A percentile compares a stretch with the other conserved stretches of the same genome.
These are phyloP conservation scores for Daldinia vernicosa DNA, from an alignment of 495 filamentous ascomycete species.

Conservation along the genomic window DNA sequence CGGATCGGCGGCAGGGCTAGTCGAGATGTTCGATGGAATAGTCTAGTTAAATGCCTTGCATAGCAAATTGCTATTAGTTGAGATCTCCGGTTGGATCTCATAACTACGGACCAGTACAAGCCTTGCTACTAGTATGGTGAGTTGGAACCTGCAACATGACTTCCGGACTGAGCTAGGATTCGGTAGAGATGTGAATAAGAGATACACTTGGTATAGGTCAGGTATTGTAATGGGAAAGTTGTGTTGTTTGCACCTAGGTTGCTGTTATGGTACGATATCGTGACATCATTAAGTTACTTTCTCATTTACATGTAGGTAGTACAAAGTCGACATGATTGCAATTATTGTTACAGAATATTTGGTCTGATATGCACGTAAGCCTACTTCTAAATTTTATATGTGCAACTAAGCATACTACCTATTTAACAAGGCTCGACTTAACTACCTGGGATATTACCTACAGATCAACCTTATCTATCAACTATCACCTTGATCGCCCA, in stretches of 20 bases:
- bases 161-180: constrained; percentile 7
- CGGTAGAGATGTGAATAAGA: neutral
- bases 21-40: constrained; percentile 28
- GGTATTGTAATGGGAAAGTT: constrained; percentile 4
- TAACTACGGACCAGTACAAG: constrained; percentile 24
- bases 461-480: too few relatives aligned
- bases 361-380: neutral
- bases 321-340: neutral
- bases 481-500: too few relatives aligned
- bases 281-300: constrained; percentile 15
- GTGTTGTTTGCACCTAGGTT: constrained; percentile 19
- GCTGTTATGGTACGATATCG: constrained; percentile 39
- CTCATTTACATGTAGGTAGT: too few relatives aligned
- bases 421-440: neutral
- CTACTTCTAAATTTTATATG: neutral
- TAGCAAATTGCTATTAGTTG: constrained; percentile 29
- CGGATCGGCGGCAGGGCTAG: constrained; percentile 25
- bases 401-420: neutral
- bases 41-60: constrained; percentile 19
- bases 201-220: neutral
- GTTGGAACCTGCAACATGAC: constrained; percentile 37
- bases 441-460: too few relatives aligned
- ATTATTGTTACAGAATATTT: neutral
- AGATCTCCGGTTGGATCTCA: constrained; percentile 34
- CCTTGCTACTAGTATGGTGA: constrained; percentile 23